Percentiles rank a stretch among this genome's conserved stretches.
These are phyloP conservation scores for Beauveria varroae DNA, from an alignment of 2,329 filamentous ascomycete genomes.

Conservation along the genomic window DNA sequence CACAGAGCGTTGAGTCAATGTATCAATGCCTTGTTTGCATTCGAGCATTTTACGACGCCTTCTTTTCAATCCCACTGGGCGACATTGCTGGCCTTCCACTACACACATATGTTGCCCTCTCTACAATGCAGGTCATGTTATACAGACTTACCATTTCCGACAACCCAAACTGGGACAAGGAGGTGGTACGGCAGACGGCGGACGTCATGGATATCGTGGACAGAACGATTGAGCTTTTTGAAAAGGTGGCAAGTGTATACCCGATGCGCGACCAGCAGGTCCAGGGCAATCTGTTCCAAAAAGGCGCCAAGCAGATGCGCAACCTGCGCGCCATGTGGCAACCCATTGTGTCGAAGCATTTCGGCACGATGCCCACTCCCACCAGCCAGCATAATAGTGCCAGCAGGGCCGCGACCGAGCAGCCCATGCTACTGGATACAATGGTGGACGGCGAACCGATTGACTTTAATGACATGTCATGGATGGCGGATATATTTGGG, in stretches of 20 bases:
- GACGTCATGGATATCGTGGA: conserved; percentile 30
- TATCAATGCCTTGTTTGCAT: conserved; percentile 28
- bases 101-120: conserved; percentile 25
- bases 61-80: conserved; percentile 24
- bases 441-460: conserved; percentile 17
- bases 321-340: conserved; percentile 29
- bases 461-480: conserved; percentile 28
- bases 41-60: conserved; percentile 29
- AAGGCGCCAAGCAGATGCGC: conserved; percentile 28
- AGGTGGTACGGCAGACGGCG: conserved; percentile 26
- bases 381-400: conserved; percentile 17
- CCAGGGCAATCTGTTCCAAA: conserved; percentile 25
- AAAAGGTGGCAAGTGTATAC: conserved; percentile 20
- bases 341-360: conserved; percentile 23
- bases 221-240: conserved; percentile 25
- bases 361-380: conserved; percentile 23
- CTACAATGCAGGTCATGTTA: conserved; percentile 29
- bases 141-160: conserved; percentile 33
- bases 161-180: conserved; percentile 34
- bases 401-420: conserved; percentile 9
- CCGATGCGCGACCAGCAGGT: conserved; percentile 20
- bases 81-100: conserved; percentile 27
- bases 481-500: conserved; percentile 32
- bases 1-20: conserved; percentile 26
- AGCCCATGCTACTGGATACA: conserved; percentile 15